Percentiles rank a stretch among this genome's conserved stretches.
Conservation (phyloP, 139 green algal genomes). For the Haematococcus lacustris region DNA sequence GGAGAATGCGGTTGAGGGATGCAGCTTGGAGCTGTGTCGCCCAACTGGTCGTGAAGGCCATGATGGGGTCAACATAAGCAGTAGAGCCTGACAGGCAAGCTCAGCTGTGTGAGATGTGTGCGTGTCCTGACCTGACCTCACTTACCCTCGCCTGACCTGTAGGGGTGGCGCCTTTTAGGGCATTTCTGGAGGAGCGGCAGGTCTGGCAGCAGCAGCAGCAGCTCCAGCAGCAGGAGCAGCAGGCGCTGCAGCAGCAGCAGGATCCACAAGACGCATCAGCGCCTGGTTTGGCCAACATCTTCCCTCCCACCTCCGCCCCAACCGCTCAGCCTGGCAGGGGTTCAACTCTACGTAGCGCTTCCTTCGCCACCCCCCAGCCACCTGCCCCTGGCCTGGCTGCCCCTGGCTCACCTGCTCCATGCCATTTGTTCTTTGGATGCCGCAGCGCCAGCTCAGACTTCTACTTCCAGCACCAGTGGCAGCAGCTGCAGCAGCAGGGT, state of each 20-base stretch:
- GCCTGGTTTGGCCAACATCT: neutral
- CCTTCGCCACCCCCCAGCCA: neutral
- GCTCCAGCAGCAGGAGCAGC: neutral
- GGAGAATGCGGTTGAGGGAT: neutral
- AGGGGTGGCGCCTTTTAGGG: slow-evolving; percentile 79
- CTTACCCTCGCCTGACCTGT: no score
- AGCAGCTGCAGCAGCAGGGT: slow-evolving; percentile 25
- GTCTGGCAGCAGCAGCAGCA: slow-evolving; percentile 3
- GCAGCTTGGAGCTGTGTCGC: no score
- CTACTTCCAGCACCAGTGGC: slow-evolving; percentile 74
- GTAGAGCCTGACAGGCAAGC: no score
- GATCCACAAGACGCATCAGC: neutral
- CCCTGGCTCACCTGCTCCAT: slow-evolving; percentile 18
- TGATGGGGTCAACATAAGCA: no score
- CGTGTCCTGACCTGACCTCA: no score
- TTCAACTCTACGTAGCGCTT: neutral
- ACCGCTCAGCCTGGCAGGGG: neutral
- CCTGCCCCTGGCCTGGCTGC: neutral
- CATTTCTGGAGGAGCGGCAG: slow-evolving; percentile 70
- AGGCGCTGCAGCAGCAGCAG: neutral
- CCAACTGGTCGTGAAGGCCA: no score
- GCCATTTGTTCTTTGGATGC: slow-evolving; percentile 85
- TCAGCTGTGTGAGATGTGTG: neutral
- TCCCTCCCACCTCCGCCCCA: no score
- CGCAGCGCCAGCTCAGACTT: slow-evolving; percentile 59